Evolutionary conservation across 2,329 filamentous ascomycete species (phyloP).

Genomic region (Colletotrichum paranaense): DNA sequence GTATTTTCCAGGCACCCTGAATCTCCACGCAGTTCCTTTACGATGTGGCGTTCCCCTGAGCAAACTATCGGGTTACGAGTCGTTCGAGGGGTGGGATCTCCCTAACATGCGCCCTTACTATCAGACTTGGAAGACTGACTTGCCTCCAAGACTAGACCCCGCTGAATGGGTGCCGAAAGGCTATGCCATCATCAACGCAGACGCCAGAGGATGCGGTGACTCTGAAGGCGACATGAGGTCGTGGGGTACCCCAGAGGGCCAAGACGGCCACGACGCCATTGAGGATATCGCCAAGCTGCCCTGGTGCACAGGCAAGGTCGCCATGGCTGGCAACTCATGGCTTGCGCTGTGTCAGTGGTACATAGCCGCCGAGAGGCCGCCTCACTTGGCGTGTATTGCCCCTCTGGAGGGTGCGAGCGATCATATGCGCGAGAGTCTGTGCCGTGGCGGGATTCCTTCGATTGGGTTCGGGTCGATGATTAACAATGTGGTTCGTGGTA

Average conservation of each 20-base stretch:
- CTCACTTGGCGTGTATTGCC: slow-evolving; percentile 12
- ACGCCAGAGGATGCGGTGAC: slow-evolving; percentile 7
- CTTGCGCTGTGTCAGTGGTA: slow-evolving; percentile 11
- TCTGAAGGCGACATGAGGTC: slow-evolving; percentile 4
- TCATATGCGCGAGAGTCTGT: background rate
- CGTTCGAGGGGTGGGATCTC: slow-evolving; percentile 6
- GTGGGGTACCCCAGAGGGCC: slow-evolving; percentile 11
- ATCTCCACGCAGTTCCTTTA: background rate
- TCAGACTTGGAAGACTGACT: background rate
- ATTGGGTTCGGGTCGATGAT: background rate
- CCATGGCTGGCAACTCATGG: slow-evolving; percentile 16
- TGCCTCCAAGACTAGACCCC: background rate
- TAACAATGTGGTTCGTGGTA: background rate
- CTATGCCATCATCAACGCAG: slow-evolving; percentile 15
- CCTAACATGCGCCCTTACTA: too few relatives aligned
- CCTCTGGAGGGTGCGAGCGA: slow-evolving; percentile 15
- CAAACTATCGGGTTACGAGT: slow-evolving; percentile 12
- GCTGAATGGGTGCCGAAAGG: slow-evolving; percentile 11
- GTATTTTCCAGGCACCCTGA: background rate
- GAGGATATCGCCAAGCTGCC: slow-evolving; percentile 16
- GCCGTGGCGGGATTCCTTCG: background rate
- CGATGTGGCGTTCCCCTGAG: background rate
- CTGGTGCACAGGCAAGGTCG: slow-evolving; percentile 11
- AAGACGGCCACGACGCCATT: slow-evolving; percentile 18
- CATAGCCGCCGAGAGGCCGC: slow-evolving; percentile 12